Evolutionary conservation across 768 basidiomycete species (phyloP).

Genomic region (Gyrodon lividus): DNA sequence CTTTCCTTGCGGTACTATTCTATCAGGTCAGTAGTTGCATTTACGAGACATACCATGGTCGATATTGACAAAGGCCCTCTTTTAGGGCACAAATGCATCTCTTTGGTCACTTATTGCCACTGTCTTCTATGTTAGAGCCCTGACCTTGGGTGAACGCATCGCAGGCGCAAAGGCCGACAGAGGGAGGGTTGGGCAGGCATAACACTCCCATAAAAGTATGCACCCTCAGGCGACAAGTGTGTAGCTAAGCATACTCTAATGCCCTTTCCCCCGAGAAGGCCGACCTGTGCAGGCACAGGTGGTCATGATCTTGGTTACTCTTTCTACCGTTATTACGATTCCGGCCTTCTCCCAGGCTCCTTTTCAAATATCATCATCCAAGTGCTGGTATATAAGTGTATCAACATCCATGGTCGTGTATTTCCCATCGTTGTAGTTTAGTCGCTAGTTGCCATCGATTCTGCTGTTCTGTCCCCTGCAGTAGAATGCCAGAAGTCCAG

Average conservation of each 20-base stretch:
- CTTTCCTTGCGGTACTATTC: conserved; percentile 61
- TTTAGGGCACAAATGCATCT: conserved; percentile 81
- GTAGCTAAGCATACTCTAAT: neutral
- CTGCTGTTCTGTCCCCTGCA: neutral
- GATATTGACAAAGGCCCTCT: conserved; percentile 1
- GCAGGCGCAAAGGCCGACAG: conserved; percentile 61
- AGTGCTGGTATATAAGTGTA: neutral
- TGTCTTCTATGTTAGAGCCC: conserved; percentile 64
- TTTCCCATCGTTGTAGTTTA: conserved; percentile 1
- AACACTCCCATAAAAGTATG: conserved; percentile 19
- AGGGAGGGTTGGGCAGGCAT: conserved; percentile 58
- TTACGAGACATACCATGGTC: neutral
- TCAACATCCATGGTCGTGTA: neutral
- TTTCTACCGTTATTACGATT: neutral
- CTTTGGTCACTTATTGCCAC: conserved; percentile 77
- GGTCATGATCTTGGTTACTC: neutral
- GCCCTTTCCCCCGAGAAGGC: neutral
- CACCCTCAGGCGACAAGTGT: neutral
- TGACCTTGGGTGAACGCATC: conserved; percentile 67
- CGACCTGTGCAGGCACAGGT: neutral
- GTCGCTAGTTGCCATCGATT: neutral
- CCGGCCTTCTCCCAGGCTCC: neutral
- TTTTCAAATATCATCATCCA: neutral
- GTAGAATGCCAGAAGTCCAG: neutral
- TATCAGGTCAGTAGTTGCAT: conserved; percentile 64